Evolutionary conservation across 2,329 filamentous ascomycete species (phyloP).

Genomic region (Fusarium bulbicola): DNA sequence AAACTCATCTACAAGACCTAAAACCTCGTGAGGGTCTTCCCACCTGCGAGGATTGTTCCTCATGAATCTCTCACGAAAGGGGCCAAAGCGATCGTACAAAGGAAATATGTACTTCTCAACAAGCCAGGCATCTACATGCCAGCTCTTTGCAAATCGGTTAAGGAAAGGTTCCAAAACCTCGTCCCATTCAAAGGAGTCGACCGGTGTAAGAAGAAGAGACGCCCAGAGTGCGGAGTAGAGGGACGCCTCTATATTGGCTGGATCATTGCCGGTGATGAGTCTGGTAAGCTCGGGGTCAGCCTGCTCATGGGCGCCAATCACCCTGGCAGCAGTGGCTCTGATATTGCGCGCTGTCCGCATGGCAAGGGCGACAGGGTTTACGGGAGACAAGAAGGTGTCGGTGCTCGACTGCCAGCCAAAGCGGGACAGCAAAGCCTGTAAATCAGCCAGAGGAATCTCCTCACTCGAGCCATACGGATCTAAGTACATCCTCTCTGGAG

Average conservation of each 20-base stretch:
- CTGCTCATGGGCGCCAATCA: constrained; percentile 42
- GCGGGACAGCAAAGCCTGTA: constrained; percentile 67
- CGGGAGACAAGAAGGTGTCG: constrained; percentile 68
- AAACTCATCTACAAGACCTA: constrained; percentile 52
- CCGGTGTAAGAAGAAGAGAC: constrained; percentile 63
- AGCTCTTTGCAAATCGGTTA: constrained; percentile 53
- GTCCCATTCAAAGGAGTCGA: constrained; percentile 62
- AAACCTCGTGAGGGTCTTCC: constrained; percentile 45
- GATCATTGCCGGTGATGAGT: constrained; percentile 48
- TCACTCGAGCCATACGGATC: constrained; percentile 79
- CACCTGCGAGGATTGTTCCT: constrained; percentile 40
- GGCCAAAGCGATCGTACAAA: constrained; percentile 60
- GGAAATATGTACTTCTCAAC: constrained; percentile 73
- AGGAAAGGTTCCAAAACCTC: constrained; percentile 71
- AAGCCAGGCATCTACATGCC: constrained; percentile 74
- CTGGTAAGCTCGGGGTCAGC: constrained; percentile 43
- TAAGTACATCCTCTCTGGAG: constrained; percentile 72
- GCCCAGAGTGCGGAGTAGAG: constrained; percentile 82
- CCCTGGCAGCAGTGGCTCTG: constrained; percentile 66
- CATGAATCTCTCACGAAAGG: constrained; percentile 40
- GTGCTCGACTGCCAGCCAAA: constrained; percentile 54
- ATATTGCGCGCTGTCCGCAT: constrained; percentile 82
- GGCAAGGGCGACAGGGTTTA: constrained; percentile 72
- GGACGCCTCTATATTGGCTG: constrained; percentile 62
- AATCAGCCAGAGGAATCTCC: constrained; percentile 69